Evolutionary conservation across 1,139 yeast genomes (phyloP).

Genomic region (Lodderomyces jiufengensis): DNA sequence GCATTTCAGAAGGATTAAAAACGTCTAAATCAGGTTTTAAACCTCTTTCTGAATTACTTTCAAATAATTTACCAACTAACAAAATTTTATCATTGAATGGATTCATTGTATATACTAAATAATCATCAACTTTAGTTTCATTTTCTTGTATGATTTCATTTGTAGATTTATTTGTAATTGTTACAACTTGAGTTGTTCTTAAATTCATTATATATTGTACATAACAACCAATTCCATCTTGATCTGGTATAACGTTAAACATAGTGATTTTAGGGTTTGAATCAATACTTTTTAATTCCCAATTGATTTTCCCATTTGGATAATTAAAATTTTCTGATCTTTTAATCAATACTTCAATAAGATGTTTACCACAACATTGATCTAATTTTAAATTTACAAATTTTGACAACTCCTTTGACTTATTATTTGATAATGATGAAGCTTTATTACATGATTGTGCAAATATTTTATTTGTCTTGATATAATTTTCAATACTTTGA

Average conservation of each 20-base stretch:
- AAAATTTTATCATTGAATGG: constrained; percentile 63
- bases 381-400: constrained; percentile 27
- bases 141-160: constrained; percentile 32
- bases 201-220: constrained; percentile 77
- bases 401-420: constrained; percentile 21
- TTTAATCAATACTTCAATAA: constrained; percentile 26
- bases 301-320: constrained; percentile 52
- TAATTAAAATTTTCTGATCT: constrained; percentile 33
- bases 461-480: constrained; percentile 41
- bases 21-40: constrained; percentile 29
- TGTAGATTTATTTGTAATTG: constrained; percentile 34
- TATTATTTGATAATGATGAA: background rate
- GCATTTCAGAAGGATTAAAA: constrained; percentile 23
- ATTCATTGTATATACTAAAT: constrained; percentile 73
- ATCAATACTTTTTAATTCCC: constrained; percentile 75
- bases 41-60: constrained; percentile 47
- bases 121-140: constrained; percentile 65
- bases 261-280: constrained; percentile 68
- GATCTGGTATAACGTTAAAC: constrained; percentile 59
- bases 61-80: constrained; percentile 80
- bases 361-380: constrained; percentile 33
- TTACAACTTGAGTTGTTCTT: constrained; percentile 67
- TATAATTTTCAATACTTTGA: constrained; percentile 39
- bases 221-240: constrained; percentile 61
- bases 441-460: constrained; percentile 40